Conservation (phyloP, 306 rosid genomes). For the Cicer bijugum region DNA sequence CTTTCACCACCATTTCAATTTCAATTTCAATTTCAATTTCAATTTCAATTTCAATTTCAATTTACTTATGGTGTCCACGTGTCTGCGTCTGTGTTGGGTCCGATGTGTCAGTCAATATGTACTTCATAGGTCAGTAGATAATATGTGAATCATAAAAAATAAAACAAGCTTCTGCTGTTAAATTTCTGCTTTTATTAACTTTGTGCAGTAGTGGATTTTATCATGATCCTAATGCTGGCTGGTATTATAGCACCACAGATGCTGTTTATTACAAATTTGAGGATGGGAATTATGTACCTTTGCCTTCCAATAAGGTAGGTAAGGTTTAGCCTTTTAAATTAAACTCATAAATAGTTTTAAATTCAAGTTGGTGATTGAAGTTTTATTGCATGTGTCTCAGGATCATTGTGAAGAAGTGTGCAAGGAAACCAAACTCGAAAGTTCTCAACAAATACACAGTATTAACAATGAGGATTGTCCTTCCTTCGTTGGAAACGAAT, state of each 20-base stretch:
- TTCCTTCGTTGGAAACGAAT: slow-evolving; percentile 42
- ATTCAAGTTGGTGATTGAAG: slow-evolving; percentile 27
- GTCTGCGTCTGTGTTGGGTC: too few relatives aligned
- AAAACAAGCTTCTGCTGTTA: background rate
- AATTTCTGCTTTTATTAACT: slow-evolving; percentile 33
- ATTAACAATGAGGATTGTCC: slow-evolving; percentile 42
- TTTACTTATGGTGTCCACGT: too few relatives aligned
- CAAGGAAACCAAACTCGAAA: slow-evolving; percentile 46
- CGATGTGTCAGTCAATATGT: too few relatives aligned
- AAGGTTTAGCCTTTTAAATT: slow-evolving; percentile 22
- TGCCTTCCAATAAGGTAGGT: slow-evolving; percentile 55
- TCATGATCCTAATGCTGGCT: slow-evolving; percentile 85
- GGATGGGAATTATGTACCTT: slow-evolving; percentile 80
- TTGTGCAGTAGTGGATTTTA: slow-evolving; percentile 81
- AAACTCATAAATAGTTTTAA: slow-evolving; percentile 1
- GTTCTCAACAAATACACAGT: slow-evolving; percentile 33
- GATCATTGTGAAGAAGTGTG: slow-evolving; percentile 46
- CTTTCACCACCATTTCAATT: background rate
- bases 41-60: too few relatives aligned
- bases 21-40: background rate
- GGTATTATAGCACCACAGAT: slow-evolving; percentile 82
- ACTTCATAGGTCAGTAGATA: too few relatives aligned
- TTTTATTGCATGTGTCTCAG: slow-evolving; percentile 43
- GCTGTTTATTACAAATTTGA: slow-evolving; percentile 77
- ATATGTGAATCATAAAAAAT: slow-evolving; percentile 2